Conservation (phyloP, 306 rosid genomes). For the Morella rubra region DNA sequence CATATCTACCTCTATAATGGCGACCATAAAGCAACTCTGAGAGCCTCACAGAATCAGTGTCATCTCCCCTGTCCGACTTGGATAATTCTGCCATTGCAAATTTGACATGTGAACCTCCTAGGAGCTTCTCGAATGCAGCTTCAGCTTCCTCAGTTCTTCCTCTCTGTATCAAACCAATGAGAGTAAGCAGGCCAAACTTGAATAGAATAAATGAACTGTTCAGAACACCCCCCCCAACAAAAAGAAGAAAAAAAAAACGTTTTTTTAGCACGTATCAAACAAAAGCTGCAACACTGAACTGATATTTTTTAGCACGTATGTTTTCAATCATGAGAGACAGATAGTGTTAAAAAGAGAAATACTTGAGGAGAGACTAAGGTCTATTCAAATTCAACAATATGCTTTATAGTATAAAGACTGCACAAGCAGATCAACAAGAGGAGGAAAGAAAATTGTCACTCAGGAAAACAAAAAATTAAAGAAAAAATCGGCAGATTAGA, state of each 20-base stretch:
- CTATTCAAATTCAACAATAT: not conserved
- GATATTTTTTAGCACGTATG: not conserved
- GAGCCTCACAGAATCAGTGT: conserved; percentile 59
- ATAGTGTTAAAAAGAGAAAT: not conserved
- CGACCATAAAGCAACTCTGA: conserved; percentile 84
- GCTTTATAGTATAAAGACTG: not conserved
- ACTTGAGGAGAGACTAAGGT: not conserved
- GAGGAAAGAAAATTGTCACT: not conserved
- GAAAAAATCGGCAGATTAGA: not conserved
- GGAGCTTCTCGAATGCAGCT: conserved; percentile 80
- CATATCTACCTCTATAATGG: conserved; percentile 68
- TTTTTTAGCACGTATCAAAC: too few relatives aligned
- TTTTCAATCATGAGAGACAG: not conserved
- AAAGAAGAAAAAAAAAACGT: not conserved
- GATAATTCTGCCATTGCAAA: conserved; percentile 74
- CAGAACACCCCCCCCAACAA: not conserved
- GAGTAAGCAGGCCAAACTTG: conserved; percentile 12
- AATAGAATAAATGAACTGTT: not conserved
- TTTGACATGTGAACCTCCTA: conserved; percentile 84
- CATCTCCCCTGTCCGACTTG: conserved; percentile 79
- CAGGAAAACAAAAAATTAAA: not conserved
- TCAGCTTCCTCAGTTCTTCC: conserved; percentile 88
- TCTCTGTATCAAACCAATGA: conserved; percentile 54
- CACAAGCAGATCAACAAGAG: not conserved
- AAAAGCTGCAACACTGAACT: not conserved